Conservation (phyloP, 1,284 basidiomycete species). For the Bjerkandera adusta region DNA sequence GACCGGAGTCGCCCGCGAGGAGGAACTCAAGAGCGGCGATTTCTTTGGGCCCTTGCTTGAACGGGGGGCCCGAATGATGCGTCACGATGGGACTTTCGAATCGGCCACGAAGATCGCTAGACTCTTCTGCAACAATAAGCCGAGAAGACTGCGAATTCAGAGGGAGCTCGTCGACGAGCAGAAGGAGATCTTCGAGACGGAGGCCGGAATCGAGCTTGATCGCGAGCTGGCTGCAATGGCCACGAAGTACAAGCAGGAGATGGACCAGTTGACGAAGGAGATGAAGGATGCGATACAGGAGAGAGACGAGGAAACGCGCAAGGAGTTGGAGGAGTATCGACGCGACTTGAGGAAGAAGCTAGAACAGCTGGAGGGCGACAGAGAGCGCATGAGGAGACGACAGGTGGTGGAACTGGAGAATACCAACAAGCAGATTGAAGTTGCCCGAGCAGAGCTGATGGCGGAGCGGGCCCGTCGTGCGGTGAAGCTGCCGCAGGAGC, state of each 20-base stretch:
- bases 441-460: too few species aligned
- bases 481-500: too few species aligned
- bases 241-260: slow-evolving; percentile 14
- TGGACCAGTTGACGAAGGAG: slow-evolving; percentile 3
- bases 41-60: slow-evolving; percentile 14
- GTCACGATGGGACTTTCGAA: slow-evolving; percentile 12
- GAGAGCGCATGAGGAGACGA: too few species aligned
- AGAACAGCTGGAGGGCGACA: not conserved
- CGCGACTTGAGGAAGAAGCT: not conserved
- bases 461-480: too few species aligned
- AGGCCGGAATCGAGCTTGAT: slow-evolving; percentile 9
- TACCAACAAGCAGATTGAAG: too few species aligned
- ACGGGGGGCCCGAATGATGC: slow-evolving; percentile 12
- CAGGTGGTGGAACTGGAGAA: too few species aligned
- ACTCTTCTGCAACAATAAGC: slow-evolving; percentile 10
- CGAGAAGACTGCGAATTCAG: slow-evolving; percentile 13
- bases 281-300: not conserved
- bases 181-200: slow-evolving; percentile 13
- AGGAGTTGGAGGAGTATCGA: not conserved
- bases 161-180: slow-evolving; percentile 16
- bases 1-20: slow-evolving; percentile 8
- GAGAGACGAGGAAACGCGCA: not conserved
- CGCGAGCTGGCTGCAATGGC: slow-evolving; percentile 5
- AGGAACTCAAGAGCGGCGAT: slow-evolving; percentile 2
- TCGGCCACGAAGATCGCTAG: slow-evolving; percentile 13